phyloP scores from a whole-genome alignment of 106 monocot genomes.

The Xerophyta viscosa region DNA sequence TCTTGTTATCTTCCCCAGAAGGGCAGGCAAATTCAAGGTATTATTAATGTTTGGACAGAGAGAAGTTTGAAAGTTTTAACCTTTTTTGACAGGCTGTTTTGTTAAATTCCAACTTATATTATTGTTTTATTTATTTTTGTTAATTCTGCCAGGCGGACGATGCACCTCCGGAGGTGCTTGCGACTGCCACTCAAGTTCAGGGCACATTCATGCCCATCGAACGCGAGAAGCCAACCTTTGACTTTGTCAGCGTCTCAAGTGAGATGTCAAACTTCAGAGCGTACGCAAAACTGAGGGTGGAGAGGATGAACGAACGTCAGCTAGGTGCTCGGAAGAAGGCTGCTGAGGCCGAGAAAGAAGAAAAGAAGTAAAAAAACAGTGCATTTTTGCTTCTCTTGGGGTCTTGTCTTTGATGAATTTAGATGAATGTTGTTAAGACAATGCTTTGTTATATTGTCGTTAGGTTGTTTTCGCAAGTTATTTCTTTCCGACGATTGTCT shows the following conservation, averaged over 20 bases:
- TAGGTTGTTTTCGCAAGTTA: too few relatives aligned
- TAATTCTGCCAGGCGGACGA: conserved; percentile 22
- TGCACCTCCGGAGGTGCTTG: conserved; percentile 30
- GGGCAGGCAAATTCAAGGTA: conserved; percentile 16
- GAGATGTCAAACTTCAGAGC: conserved; percentile 63
- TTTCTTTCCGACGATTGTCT: too few relatives aligned
- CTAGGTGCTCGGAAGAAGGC: conserved; percentile 53
- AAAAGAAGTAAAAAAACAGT: conserved; percentile 68
- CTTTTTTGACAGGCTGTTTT: too few relatives aligned
- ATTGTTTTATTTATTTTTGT: background rate
- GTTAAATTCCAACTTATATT: too few relatives aligned
- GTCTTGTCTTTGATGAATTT: too few relatives aligned
- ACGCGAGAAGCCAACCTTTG: conserved; percentile 20
- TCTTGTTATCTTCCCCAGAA: conserved; percentile 22
- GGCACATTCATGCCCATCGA: conserved; percentile 24
- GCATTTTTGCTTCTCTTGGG: too few relatives aligned
- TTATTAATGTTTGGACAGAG: too few relatives aligned
- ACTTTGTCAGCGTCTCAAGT: conserved; percentile 36
- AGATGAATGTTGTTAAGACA: too few relatives aligned
- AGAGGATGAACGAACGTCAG: conserved; percentile 54
- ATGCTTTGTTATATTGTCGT: too few relatives aligned
- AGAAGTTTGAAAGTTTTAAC: too few relatives aligned
- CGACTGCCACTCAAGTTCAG: conserved; percentile 24
- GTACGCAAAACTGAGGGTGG: conserved; percentile 48
- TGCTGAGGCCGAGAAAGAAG: conserved; percentile 69